A percentile compares a stretch with the other conserved stretches of the same genome.
phyloP scores from a whole-genome alignment of 2,329 filamentous ascomycete genomes.

The Beauveria australis region DNA sequence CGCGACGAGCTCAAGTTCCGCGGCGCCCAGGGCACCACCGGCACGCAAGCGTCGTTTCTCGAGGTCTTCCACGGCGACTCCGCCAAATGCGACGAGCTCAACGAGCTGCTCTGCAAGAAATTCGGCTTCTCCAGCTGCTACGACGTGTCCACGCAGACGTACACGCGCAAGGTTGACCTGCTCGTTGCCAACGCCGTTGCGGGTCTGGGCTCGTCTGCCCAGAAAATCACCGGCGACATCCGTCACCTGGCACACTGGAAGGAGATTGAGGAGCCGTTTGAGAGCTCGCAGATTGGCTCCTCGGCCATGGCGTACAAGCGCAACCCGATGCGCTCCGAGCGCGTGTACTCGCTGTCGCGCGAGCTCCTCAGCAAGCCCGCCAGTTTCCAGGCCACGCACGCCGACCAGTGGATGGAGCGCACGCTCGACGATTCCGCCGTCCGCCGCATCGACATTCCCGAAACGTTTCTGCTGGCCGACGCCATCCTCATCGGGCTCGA shows the following conservation, averaged over 20 bases:
- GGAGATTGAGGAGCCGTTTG: constrained; percentile 79
- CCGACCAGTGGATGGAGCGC: constrained; percentile 49
- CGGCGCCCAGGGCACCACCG: constrained; percentile 60
- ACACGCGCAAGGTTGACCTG: constrained; percentile 73
- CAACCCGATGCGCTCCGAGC: constrained; percentile 41
- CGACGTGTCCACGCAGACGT: constrained; percentile 57
- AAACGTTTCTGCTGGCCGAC: constrained; percentile 60
- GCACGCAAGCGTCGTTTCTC: constrained; percentile 68
- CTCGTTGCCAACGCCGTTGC: constrained; percentile 72
- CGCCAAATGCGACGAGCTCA: constrained; percentile 44
- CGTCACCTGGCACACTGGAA: constrained; percentile 67
- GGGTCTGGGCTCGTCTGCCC: constrained; percentile 68
- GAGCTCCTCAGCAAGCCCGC: constrained; percentile 34
- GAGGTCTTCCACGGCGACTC: constrained; percentile 37
- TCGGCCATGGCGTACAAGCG: constrained; percentile 38
- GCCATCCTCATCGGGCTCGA: constrained; percentile 59
- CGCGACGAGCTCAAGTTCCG: constrained; percentile 65
- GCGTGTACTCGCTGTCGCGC: constrained; percentile 37
- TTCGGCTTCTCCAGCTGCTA: constrained; percentile 44
- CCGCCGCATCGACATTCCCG: constrained; percentile 56
- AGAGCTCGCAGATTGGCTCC: constrained; percentile 68
- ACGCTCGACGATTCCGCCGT: constrained; percentile 71
- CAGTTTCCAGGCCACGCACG: constrained; percentile 24
- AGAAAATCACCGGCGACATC: constrained; percentile 65
- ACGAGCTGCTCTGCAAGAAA: constrained; percentile 47